Evolutionary conservation across 345 rosid species (phyloP), one percentile per base, ranked within the genome.

Genomic region (Trapa bicornis): DNA sequence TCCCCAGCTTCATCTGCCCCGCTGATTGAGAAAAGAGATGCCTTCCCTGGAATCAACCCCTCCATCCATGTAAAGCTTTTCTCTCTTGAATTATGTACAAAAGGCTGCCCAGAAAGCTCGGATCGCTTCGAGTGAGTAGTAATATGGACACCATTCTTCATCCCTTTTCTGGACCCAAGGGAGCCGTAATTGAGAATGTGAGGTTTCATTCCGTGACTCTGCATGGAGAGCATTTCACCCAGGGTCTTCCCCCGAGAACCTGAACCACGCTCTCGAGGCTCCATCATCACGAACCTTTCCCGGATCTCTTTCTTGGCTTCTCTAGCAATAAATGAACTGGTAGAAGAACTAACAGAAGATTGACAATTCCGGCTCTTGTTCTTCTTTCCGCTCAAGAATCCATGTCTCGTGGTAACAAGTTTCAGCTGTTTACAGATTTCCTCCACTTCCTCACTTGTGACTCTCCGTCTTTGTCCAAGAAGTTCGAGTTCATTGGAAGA

Each of bases 221-320:
- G 67, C 35, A 67, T 57, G 6, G 70, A 61, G 61, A 73, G 74
- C 78, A 50, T 72, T 70, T 79, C 81, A 47, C 71, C 78, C 43
- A 52, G 64, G 9, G 70, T 79, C 76, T 64, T 70, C 37, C 71
- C 38, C 67, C 70, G 53, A 45, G 70, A 16, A 58, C 73, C 33
- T 0, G 38, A 45, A 67, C 80, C 78, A 69, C 68, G 68, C 56
- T 75, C 74, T 68, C 64, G 74, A 61, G 66, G 65, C 72, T 66
- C 77, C 5, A 67, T 63, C 29, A 43, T 69, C 66, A 65, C 76
- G 75, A 76, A 68, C 74, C 76, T 75, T 72, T 76, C 76, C 29
- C 58, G 73, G 37, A 69, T 74, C 41, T 75, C 73, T 42, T 73
- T 72, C 71, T 68, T 75, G 1, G 71, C 80, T 70, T 74, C 78